A percentile compares a stretch with the other conserved stretches of the same genome.
Evolutionary conservation across 331 rosid genomes (phyloP).

Genomic region (Telfairia occidentalis): DNA sequence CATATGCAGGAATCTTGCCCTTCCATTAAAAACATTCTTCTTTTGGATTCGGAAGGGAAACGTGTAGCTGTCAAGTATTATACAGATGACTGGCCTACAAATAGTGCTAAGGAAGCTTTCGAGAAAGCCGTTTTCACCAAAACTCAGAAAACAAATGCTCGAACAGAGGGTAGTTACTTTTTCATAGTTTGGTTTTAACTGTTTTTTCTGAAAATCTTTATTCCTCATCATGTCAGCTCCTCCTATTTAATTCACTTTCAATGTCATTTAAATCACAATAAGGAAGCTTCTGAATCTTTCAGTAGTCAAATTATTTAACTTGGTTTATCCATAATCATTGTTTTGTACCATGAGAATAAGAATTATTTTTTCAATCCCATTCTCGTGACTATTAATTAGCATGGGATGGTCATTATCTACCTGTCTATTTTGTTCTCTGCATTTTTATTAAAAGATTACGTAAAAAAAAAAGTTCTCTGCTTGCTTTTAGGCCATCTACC

Average conservation of each 20-base stretch:
- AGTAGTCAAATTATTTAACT: background rate
- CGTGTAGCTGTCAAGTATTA: constrained; percentile 91
- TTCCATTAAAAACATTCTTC: constrained; percentile 66
- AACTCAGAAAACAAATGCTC: constrained; percentile 95
- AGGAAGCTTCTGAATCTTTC: background rate
- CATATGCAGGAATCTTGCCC: constrained; percentile 71
- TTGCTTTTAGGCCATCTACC: background rate
- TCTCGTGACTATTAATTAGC: background rate
- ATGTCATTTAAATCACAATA: background rate
- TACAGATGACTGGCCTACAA: constrained; percentile 91
- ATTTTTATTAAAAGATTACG: too few relatives aligned
- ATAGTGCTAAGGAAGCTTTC: constrained; percentile 68
- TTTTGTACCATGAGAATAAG: background rate
- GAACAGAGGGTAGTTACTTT: constrained; percentile 57
- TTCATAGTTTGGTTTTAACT: constrained; percentile 3
- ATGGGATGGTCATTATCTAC: background rate
- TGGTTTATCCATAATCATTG: background rate
- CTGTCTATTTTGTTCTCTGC: background rate
- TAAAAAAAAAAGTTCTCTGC: background rate
- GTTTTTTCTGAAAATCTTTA: background rate
- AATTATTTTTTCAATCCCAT: background rate
- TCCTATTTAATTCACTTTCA: background rate
- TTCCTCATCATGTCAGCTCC: background rate
- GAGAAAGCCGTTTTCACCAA: constrained; percentile 77
- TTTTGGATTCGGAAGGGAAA: constrained; percentile 89